A percentile compares a stretch with the other conserved stretches of the same genome.
phyloP scores from a whole-genome alignment of 1,284 basidiomycete genomes.

The Agaricales sp. region DNA sequence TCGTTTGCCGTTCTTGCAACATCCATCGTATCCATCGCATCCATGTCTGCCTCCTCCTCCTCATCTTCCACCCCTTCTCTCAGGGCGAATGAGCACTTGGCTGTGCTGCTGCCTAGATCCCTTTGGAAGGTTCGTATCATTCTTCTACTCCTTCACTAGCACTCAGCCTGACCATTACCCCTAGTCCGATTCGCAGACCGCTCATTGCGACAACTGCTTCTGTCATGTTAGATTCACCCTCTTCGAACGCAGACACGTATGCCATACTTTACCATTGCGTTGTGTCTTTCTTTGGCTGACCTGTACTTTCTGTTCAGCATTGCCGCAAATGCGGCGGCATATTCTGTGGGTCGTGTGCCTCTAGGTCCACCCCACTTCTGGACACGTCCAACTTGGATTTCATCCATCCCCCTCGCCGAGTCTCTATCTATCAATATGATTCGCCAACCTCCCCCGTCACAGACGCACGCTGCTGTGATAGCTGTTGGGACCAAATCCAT shows the following conservation, averaged over 20 bases:
- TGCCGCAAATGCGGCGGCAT: conserved; percentile 74
- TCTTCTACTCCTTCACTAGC: not conserved
- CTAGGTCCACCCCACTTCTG: conserved; percentile 45
- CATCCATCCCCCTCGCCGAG: conserved; percentile 53
- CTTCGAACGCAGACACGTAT: conserved; percentile 61
- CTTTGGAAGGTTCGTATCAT: conserved; percentile 56
- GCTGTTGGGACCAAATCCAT: conserved; percentile 63
- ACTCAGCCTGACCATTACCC: conserved; percentile 11
- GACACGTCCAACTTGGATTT: conserved; percentile 61
- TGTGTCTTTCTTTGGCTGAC: conserved; percentile 4
- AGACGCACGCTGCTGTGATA: conserved; percentile 53
- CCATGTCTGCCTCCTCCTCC: not conserved
- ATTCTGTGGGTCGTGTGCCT: conserved; percentile 54
- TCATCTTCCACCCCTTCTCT: not conserved
- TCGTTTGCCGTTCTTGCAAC: not conserved
- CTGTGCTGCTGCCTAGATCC: conserved; percentile 53
- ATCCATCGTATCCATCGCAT: not conserved
- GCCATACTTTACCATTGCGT: conserved; percentile 18
- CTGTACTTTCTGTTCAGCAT: conserved; percentile 31
- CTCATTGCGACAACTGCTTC: conserved; percentile 59
- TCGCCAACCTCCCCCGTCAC: conserved; percentile 43
- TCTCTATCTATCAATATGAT: conserved; percentile 44
- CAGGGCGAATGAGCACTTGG: conserved; percentile 64
- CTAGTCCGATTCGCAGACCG: conserved; percentile 50
- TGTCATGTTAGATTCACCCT: conserved; percentile 54